Conservation (phyloP, 176 grass and related monocot genomes). For the Carex pumila region DNA sequence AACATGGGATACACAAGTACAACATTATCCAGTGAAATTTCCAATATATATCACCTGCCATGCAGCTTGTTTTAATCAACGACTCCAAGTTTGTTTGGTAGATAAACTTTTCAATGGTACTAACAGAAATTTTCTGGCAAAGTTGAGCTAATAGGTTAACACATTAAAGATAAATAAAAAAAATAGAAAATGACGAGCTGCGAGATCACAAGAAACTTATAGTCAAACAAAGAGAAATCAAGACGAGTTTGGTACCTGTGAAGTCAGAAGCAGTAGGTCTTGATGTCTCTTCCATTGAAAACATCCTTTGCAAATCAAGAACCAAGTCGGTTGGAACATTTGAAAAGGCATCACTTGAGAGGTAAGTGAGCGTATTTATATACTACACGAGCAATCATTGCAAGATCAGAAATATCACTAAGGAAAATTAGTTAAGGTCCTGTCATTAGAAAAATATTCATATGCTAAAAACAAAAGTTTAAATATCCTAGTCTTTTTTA, state of each 20-base stretch:
- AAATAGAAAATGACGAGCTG: background rate
- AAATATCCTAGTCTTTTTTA: background rate
- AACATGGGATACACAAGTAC: background rate
- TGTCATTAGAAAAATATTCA: background rate
- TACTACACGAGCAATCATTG: slow-evolving; percentile 45
- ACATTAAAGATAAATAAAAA: background rate
- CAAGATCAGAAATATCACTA: background rate
- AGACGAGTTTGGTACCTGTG: slow-evolving; percentile 41
- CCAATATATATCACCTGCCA: background rate
- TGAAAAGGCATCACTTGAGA: slow-evolving; percentile 87
- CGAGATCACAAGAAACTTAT: background rate
- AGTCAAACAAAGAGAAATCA: background rate
- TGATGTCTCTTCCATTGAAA: slow-evolving; percentile 68
- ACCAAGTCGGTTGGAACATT: slow-evolving; percentile 69
- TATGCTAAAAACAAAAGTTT: background rate
- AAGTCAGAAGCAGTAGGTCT: slow-evolving; percentile 84
- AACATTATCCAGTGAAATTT: background rate
- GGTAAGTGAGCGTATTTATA: slow-evolving; percentile 79
- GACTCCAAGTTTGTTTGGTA: background rate
- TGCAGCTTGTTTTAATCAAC: background rate
- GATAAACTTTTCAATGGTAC: background rate
- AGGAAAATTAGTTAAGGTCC: slow-evolving; percentile 12
- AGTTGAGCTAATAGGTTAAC: background rate
- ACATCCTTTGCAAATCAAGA: slow-evolving; percentile 78
- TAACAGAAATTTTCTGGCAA: background rate